Evolutionary conservation across 805 yeast species (phyloP).

Genomic region (Candida manassasensis): DNA sequence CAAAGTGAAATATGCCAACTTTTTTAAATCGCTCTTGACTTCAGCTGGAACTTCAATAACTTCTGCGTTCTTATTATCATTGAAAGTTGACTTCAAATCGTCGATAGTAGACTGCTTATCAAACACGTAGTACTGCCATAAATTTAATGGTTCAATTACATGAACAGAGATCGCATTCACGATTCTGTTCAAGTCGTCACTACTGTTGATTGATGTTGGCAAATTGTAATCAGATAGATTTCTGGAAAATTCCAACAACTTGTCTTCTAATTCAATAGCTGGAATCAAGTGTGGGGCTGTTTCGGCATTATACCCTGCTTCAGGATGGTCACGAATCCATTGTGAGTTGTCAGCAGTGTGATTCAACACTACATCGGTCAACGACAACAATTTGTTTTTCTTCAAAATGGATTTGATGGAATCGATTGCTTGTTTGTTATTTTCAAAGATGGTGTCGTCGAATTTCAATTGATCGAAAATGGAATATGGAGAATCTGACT

Average conservation of each 20-base stretch:
- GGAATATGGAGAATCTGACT: slow-evolving; percentile 88
- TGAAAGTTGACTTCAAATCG: slow-evolving; percentile 37
- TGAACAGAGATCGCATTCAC: slow-evolving; percentile 66
- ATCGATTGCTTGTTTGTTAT: slow-evolving; percentile 46
- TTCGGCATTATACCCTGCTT: slow-evolving; percentile 76
- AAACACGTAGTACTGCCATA: slow-evolving; percentile 88
- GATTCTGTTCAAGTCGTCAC: slow-evolving; percentile 53
- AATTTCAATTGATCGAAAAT: slow-evolving; percentile 79
- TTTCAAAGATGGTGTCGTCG: slow-evolving; percentile 61
- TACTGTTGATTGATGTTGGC: slow-evolving; percentile 50
- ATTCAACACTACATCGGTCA: slow-evolving; percentile 91
- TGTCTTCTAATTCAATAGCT: slow-evolving; percentile 78
- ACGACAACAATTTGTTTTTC: slow-evolving; percentile 59
- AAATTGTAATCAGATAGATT: slow-evolving; percentile 53
- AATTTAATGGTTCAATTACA: slow-evolving; percentile 59
- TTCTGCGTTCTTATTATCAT: slow-evolving; percentile 12
- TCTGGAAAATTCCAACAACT: slow-evolving; percentile 61
- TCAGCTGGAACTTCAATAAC: slow-evolving; percentile 42
- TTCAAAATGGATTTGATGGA: slow-evolving; percentile 48
- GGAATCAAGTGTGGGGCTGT: slow-evolving; percentile 87
- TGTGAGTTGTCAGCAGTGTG: slow-evolving; percentile 89
- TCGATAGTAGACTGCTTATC: slow-evolving; percentile 44
- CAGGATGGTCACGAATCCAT: slow-evolving; percentile 87
- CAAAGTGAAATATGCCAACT: slow-evolving; percentile 47
- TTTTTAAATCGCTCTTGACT: slow-evolving; percentile 34